Percentiles rank a stretch among this genome's conserved stretches.
These are phyloP conservation scores for Lupinus albus DNA, from an alignment of 306 rosid genomes.

Conservation along the genomic window DNA sequence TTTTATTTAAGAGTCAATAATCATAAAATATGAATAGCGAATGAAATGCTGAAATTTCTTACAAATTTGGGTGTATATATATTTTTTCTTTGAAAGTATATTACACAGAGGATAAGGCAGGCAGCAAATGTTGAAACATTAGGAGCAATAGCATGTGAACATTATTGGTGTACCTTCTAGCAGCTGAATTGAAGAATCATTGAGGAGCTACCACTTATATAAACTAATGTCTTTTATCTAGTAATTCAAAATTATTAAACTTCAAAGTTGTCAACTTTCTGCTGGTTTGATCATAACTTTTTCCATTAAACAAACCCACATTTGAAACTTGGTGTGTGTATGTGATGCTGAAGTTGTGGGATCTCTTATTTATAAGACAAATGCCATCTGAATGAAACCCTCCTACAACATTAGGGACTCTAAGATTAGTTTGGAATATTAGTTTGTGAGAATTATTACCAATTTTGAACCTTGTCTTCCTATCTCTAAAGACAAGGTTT, in stretches of 20 bases:
- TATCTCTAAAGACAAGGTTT: conserved; percentile 74
- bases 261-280: not conserved
- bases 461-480: conserved; percentile 42
- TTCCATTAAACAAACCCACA: not conserved
- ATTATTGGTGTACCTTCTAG: not conserved
- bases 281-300: not conserved
- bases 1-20: no score
- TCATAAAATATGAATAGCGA: no score
- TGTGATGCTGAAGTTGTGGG: no score
- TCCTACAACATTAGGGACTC: not conserved
- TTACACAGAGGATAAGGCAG: no score
- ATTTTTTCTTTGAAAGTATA: no score
- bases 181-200: not conserved
- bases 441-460: conserved; percentile 30
- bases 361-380: conserved; percentile 36
- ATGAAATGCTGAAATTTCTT: no score
- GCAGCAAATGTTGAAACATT: not conserved
- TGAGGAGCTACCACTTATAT: not conserved
- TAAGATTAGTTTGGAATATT: not conserved
- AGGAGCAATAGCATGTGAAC: not conserved
- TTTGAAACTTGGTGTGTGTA: no score
- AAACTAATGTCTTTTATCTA: no score
- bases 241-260: no score
- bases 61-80: no score
- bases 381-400: conserved; percentile 11